Evolutionary conservation across 2,329 filamentous ascomycete species (phyloP).

Genomic region (Neoascochyta sp.): DNA sequence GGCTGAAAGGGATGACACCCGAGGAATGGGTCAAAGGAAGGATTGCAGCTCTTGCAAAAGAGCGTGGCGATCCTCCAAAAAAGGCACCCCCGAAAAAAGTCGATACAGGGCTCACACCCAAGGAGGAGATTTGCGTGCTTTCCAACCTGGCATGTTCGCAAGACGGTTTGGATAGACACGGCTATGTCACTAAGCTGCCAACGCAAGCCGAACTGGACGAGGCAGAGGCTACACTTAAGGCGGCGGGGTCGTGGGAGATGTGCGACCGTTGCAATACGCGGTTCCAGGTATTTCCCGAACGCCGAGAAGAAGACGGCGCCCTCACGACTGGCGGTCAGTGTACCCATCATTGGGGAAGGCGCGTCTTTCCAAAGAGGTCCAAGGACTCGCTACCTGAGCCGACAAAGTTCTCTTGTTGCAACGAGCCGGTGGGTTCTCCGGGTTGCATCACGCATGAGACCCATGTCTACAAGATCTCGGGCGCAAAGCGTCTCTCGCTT

Average conservation of each 20-base stretch:
- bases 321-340: slow-evolving; percentile 75
- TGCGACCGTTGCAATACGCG: slow-evolving; percentile 83
- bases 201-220: slow-evolving; percentile 62
- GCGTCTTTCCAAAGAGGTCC: slow-evolving; percentile 51
- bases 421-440: slow-evolving; percentile 67
- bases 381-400: slow-evolving; percentile 52
- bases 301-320: slow-evolving; percentile 70
- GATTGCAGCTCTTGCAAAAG: slow-evolving; percentile 25
- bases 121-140: slow-evolving; percentile 56
- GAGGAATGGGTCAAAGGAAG: slow-evolving; percentile 68
- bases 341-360: slow-evolving; percentile 74
- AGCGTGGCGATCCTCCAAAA: slow-evolving; percentile 30
- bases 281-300: slow-evolving; percentile 89
- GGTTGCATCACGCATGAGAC: slow-evolving; percentile 69
- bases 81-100: slow-evolving; percentile 52
- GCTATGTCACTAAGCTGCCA: slow-evolving; percentile 71
- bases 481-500: slow-evolving; percentile 70
- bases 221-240: slow-evolving; percentile 61
- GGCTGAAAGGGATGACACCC: slow-evolving; percentile 69
- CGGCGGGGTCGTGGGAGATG: slow-evolving; percentile 73
- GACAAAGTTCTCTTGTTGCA: slow-evolving; percentile 74
- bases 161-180: slow-evolving; percentile 59
- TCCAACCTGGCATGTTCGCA: slow-evolving; percentile 60
- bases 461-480: slow-evolving; percentile 84
- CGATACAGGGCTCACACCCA: slow-evolving; percentile 63